Percentiles rank a stretch among this genome's conserved stretches.
These are phyloP conservation scores for Sphagnum tenellum DNA, from an alignment of 225 moss, liverwort and hornwort species.

Conservation along the genomic window DNA sequence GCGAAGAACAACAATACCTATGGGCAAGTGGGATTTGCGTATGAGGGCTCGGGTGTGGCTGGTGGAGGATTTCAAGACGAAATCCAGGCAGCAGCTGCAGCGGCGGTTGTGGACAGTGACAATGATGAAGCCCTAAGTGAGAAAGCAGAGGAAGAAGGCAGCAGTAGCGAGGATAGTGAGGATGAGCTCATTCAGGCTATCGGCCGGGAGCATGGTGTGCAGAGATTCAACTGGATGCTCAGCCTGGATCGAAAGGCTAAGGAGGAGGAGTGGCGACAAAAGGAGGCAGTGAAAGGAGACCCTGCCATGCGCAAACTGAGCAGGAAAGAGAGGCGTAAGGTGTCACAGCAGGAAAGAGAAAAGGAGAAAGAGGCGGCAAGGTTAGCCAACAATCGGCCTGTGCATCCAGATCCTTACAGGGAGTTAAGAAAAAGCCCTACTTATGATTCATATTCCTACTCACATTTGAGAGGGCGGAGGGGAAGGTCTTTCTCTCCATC, in stretches of 20 bases:
- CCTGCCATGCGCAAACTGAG: conserved; percentile 94
- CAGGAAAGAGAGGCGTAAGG: conserved; percentile 93
- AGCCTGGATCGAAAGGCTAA: conserved; percentile 88
- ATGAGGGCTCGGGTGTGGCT: conserved; percentile 46
- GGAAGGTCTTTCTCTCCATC: conserved; percentile 72
- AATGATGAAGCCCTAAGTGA: conserved; percentile 58
- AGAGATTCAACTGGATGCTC: conserved; percentile 72
- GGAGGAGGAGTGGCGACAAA: conserved; percentile 91
- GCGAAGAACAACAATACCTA: conserved; percentile 53
- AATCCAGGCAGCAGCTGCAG: conserved; percentile 17
- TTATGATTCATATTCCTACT: conserved; percentile 82
- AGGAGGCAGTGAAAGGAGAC: conserved; percentile 93
- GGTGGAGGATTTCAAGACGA: conserved; percentile 39
- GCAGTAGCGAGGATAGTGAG: conserved; percentile 94
- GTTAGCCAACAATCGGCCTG: conserved; percentile 55
- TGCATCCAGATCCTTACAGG: conserved; percentile 89
- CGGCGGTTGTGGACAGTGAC: conserved; percentile 56
- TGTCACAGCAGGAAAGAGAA: conserved; percentile 91
- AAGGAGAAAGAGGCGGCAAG: conserved; percentile 95
- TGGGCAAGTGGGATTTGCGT: conserved; percentile 94
- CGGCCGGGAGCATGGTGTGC: conserved; percentile 86
- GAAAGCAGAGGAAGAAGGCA: conserved; percentile 81
- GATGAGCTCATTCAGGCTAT: conserved; percentile 95
- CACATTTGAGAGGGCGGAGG: conserved; percentile 55
- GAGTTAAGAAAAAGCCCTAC: conserved; percentile 98